These are phyloP conservation scores for Ganoderma sinense DNA, from an alignment of 1,284 basidiomycete genomes.

Conservation along the genomic window DNA sequence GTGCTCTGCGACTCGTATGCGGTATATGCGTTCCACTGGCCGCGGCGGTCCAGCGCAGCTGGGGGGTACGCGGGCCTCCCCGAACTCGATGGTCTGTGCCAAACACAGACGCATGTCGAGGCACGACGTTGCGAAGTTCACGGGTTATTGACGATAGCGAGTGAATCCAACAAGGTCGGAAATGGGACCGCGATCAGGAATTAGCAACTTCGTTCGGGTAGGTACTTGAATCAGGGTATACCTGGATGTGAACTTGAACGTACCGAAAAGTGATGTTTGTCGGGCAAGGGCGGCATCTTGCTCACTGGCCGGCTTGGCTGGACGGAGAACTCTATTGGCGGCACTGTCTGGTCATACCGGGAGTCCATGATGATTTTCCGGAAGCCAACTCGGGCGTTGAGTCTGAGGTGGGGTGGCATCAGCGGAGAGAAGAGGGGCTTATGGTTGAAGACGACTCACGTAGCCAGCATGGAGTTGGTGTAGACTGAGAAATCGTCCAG, in stretches of 20 bases:
- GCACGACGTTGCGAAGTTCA: not conserved
- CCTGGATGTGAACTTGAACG: constrained; percentile 5
- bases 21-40: not conserved
- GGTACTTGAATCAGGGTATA: not conserved
- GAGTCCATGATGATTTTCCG: constrained; percentile 20
- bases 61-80: not conserved
- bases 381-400: constrained; percentile 24
- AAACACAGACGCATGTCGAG: not conserved
- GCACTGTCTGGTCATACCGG: constrained; percentile 8
- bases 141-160: not conserved
- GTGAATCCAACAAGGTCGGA: not conserved
- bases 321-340: constrained; percentile 14
- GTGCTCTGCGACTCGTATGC: constrained; percentile 5
- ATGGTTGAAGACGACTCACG: constrained; percentile 11
- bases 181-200: not conserved
- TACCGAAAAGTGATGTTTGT: constrained; percentile 12
- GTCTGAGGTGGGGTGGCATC: constrained; percentile 2
- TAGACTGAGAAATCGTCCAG: constrained; percentile 16
- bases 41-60: not conserved
- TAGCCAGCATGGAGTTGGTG: constrained; percentile 29
- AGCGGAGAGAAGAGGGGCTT: not conserved
- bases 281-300: constrained; percentile 3
- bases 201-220: not conserved
- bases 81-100: constrained; percentile 21
- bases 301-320: constrained; percentile 4